A percentile compares a stretch with the other conserved stretches of the same genome.
phyloP scores from a whole-genome alignment of 495 filamentous ascomycete genomes.

The Hyphodiscus hymeniophilus region DNA sequence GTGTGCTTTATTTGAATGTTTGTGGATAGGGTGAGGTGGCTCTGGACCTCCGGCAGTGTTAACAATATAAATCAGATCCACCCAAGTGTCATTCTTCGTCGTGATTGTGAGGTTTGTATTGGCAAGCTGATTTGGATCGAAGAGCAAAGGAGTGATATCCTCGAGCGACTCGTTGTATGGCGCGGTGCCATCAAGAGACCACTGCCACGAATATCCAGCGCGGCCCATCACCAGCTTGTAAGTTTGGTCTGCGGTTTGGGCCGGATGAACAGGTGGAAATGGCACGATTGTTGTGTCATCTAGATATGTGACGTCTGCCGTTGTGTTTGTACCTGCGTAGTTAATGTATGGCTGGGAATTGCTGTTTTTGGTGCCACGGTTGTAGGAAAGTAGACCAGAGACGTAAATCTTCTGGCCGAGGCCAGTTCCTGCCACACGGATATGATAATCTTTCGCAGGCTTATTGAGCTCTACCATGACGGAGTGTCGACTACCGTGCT shows the following conservation, averaged over 20 bases:
- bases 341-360: constrained; percentile 32
- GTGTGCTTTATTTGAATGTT: constrained; percentile 53
- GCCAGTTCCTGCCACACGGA: constrained; percentile 29
- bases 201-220: constrained; percentile 34
- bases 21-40: constrained; percentile 51
- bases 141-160: constrained; percentile 32
- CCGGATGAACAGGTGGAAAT: constrained; percentile 33
- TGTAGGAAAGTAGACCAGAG: constrained; percentile 28
- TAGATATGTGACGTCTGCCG: constrained; percentile 30
- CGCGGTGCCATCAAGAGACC: constrained; percentile 35
- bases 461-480: constrained; percentile 31
- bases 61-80: constrained; percentile 46
- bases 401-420: constrained; percentile 30
- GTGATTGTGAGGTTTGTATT: constrained; percentile 34
- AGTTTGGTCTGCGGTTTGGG: constrained; percentile 32
- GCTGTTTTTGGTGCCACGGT: constrained; percentile 15
- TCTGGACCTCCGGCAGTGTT: constrained; percentile 5
- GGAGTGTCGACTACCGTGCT: constrained; percentile 35
- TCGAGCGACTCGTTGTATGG: constrained; percentile 26
- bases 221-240: constrained; percentile 32
- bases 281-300: constrained; percentile 28
- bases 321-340: constrained; percentile 30
- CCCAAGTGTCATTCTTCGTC: constrained; percentile 42
- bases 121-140: constrained; percentile 29
- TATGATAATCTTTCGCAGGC: constrained; percentile 27